Percentiles rank a stretch among this genome's conserved stretches.
Conservation (phyloP, 2,329 filamentous ascomycete species). For the Dissoconium aciculare region DNA sequence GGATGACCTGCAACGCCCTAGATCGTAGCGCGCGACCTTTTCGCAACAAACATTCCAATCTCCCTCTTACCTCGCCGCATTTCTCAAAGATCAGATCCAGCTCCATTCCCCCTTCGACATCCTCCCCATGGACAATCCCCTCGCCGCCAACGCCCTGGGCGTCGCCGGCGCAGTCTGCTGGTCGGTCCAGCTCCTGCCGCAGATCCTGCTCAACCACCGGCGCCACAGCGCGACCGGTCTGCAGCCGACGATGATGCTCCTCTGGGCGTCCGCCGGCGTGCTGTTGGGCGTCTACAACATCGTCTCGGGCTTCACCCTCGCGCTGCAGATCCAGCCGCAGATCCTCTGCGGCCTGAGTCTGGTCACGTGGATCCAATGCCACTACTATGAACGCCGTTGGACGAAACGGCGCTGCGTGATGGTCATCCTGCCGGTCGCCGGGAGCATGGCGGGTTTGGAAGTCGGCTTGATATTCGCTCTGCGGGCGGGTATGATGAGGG, state of each 20-base stretch:
- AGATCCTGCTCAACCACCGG: conserved; percentile 53
- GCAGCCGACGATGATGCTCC: conserved; percentile 56
- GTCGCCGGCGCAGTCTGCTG: conserved; percentile 49
- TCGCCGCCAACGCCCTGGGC: conserved; percentile 40
- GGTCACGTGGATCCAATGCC: conserved; percentile 41
- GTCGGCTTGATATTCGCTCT: conserved; percentile 43
- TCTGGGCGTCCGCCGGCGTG: conserved; percentile 54
- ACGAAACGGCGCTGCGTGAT: conserved; percentile 34
- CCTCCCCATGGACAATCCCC: conserved; percentile 10
- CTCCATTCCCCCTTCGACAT: too few species aligned
- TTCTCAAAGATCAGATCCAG: too few species aligned
- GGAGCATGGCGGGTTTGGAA: conserved; percentile 45
- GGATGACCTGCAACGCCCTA: too few species aligned
- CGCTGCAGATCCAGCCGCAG: conserved; percentile 41
- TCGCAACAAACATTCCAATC: too few species aligned
- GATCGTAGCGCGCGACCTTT: too few species aligned
- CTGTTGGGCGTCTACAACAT: conserved; percentile 50
- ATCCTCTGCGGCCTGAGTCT: conserved; percentile 39
- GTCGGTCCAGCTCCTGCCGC: conserved; percentile 55
- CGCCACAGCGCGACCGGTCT: conserved; percentile 51
- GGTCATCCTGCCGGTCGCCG: conserved; percentile 38
- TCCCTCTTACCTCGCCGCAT: too few species aligned
- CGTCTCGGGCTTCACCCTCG: conserved; percentile 39
- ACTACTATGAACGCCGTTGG: conserved; percentile 45
- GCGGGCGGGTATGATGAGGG: conserved; percentile 29